Base-by-base conservation (phyloP, 768 basidiomycete genomes). In the Phaffia australis region DNA sequence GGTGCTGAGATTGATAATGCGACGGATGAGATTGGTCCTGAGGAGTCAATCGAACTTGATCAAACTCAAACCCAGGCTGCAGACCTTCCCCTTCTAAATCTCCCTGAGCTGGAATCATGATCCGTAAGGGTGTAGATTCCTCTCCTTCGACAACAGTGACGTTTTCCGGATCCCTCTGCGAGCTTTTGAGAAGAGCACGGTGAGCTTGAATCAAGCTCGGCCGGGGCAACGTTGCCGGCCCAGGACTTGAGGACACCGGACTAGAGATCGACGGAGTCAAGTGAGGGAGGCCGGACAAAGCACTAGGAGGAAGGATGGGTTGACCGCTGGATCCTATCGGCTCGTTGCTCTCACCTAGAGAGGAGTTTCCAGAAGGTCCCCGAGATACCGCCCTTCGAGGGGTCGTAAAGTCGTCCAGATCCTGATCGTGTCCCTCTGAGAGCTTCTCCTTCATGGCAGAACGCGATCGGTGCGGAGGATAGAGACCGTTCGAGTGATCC, bases 221-320 rank as follows among this genome's bases (percentile, higher is more conserved):
- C 3, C 67, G 62, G 11, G 67, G 67, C 48, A 69, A 30, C 32
- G 61, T 63, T 23, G 62, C 29, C 9, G 57, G 67, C 18, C 47
- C 67, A 5, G 67, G 67, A 32, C 62, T 64, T 2, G 67, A 69
- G 49, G 63, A 63, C 21, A 55, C 63, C 14, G 67, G 67, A 59
- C 62, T 64, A 14, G 62, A 63, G 47, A 64, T 51, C 23, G 67
- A 69, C 8, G 67, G 67, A n/a, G 67, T 69, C 23, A 69, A 58
- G 32, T 69, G 67, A 8, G 67, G 67, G 6, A 69, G 50, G 0
- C 63, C 63, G 19, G 51, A 46, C 27, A 42, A 42, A 2, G 60
- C 60, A 21, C 32, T 11, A 1, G 60, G 60, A 47, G 35, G 47
- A 21, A 47, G 19, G 23, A 61, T 49, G 25, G 35, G 29, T 27